These are phyloP conservation scores for Penicillium thymicola DNA, from an alignment of 2,329 filamentous ascomycete species.

Conservation along the genomic window DNA sequence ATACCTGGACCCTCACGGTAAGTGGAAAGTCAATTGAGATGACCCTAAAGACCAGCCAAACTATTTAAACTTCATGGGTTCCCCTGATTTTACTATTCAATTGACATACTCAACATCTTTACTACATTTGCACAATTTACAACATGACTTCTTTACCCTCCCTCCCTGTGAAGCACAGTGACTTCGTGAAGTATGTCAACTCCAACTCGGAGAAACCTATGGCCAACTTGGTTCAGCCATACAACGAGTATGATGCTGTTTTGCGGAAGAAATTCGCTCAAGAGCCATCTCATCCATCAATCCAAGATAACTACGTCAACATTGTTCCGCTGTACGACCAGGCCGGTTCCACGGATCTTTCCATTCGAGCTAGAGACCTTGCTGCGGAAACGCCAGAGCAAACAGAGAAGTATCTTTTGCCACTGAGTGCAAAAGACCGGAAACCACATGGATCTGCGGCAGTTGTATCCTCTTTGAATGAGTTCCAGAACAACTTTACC, in stretches of 20 bases:
- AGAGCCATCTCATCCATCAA: conserved; percentile 31
- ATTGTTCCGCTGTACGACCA: conserved; percentile 35
- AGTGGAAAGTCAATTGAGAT: neutral
- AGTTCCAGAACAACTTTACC: conserved; percentile 76
- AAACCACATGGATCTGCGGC: conserved; percentile 63
- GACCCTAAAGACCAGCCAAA: neutral
- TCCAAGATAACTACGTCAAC: conserved; percentile 32
- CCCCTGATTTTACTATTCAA: neutral
- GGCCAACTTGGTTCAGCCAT: conserved; percentile 32
- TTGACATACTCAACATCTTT: neutral
- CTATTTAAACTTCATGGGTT: neutral
- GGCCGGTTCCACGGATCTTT: conserved; percentile 23
- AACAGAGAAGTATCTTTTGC: conserved; percentile 36
- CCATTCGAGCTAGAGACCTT: conserved; percentile 34
- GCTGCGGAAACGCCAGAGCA: conserved; percentile 27
- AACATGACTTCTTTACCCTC: conserved; percentile 22
- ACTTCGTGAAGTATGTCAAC: conserved; percentile 28
- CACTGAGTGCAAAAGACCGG: conserved; percentile 51
- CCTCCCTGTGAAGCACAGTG: conserved; percentile 27
- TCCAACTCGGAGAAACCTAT: conserved; percentile 27
- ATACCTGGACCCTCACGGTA: neutral
- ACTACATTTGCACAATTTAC: neutral
- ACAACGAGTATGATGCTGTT: conserved; percentile 36
- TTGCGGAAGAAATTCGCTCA: conserved; percentile 40
- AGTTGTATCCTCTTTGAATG: conserved; percentile 62